Conservation (phyloP, 2,329 filamentous ascomycete genomes). For the Ciborinia camelliae region DNA sequence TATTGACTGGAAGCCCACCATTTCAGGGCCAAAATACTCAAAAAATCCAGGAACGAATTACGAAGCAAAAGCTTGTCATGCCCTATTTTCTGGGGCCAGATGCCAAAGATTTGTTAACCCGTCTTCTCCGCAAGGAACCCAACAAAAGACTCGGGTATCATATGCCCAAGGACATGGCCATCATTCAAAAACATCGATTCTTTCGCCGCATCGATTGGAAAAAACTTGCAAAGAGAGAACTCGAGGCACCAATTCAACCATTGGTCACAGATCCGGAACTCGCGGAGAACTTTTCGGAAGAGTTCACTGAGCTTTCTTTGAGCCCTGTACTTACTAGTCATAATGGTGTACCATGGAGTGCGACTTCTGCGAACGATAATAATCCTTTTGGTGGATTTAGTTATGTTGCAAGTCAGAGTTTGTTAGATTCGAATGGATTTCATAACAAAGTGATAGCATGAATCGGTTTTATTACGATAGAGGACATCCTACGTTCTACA, state of each 20-base stretch:
- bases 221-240: conserved; percentile 73
- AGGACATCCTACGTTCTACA: background rate
- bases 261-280: conserved; percentile 93
- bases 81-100: conserved; percentile 90
- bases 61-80: conserved; percentile 83
- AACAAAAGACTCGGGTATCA: conserved; percentile 81
- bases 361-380: conserved; percentile 24
- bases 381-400: conserved; percentile 39
- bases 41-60: conserved; percentile 94
- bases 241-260: conserved; percentile 86
- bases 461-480: background rate
- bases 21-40: conserved; percentile 88
- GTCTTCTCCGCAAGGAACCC: conserved; percentile 88
- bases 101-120: conserved; percentile 88
- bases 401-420: conserved; percentile 38
- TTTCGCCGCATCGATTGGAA: conserved; percentile 97
- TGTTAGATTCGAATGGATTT: conserved; percentile 35
- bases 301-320: conserved; percentile 83
- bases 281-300: conserved; percentile 92
- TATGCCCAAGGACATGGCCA: conserved; percentile 83
- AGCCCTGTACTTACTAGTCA: conserved; percentile 60
- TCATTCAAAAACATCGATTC: conserved; percentile 89
- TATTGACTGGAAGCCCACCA: conserved; percentile 88
- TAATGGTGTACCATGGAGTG: conserved; percentile 30
- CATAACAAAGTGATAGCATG: conserved; percentile 21